A percentile compares a stretch with the other conserved stretches of the same genome.
Conservation (phyloP, 495 filamentous ascomycete genomes). For the Aspergillus nidulans region DNA sequence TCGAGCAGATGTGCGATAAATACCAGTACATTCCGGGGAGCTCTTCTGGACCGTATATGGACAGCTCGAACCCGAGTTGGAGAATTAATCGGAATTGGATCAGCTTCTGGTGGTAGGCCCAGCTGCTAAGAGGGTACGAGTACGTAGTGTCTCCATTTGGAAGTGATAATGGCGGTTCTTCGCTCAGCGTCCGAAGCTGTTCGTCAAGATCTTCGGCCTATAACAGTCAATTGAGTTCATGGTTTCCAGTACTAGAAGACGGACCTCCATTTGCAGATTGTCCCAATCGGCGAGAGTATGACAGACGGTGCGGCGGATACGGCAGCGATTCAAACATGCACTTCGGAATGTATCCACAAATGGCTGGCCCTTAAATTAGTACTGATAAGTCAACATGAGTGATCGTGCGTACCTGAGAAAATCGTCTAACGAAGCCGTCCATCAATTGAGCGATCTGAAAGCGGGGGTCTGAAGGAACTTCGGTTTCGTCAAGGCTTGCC, state of each 20-base stretch:
- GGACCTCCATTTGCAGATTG: constrained; percentile 70
- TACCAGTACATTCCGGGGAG: constrained; percentile 89
- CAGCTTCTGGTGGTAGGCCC: constrained; percentile 86
- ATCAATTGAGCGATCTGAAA: constrained; percentile 72
- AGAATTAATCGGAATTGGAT: constrained; percentile 81
- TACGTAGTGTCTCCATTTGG: constrained; percentile 46
- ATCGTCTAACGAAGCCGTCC: constrained; percentile 72
- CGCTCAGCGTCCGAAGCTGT: constrained; percentile 59
- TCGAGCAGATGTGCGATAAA: constrained; percentile 44
- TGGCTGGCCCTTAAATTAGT: constrained; percentile 29
- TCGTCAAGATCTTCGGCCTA: constrained; percentile 72
- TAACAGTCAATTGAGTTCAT: background rate
- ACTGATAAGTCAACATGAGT: background rate
- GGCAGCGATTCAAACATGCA: constrained; percentile 84
- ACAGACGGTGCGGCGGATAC: constrained; percentile 75
- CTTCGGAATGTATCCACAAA: constrained; percentile 79
- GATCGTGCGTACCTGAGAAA: constrained; percentile 48
- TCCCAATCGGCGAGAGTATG: constrained; percentile 84
- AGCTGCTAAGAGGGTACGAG: constrained; percentile 74
- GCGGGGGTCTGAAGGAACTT: constrained; percentile 70
- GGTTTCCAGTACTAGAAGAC: background rate
- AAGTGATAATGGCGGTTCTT: constrained; percentile 54
- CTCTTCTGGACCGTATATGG: constrained; percentile 84
- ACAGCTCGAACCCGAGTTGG: constrained; percentile 93
- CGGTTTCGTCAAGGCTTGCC: constrained; percentile 66